phyloP scores from a whole-genome alignment of 2,329 filamentous ascomycete genomes.

The Epichloe coenophiala region DNA sequence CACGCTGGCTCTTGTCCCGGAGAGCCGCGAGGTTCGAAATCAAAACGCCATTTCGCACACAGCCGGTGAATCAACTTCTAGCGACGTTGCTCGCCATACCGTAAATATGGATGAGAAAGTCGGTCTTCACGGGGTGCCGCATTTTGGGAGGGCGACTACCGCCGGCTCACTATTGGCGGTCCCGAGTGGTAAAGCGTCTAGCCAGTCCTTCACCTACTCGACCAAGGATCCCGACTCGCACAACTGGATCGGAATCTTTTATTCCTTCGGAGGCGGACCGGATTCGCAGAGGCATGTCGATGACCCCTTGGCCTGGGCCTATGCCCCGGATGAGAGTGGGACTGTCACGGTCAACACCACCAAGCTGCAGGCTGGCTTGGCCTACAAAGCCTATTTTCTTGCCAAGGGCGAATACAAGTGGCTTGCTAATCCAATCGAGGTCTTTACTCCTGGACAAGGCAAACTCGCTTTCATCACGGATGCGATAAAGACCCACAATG shows the following conservation, averaged over 20 bases:
- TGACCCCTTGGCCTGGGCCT: slow-evolving; percentile 18
- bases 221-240: slow-evolving; percentile 12
- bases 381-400: slow-evolving; percentile 24
- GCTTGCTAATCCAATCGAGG: slow-evolving; percentile 20
- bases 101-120: background rate
- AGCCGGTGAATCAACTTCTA: background rate
- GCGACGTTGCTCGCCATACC: background rate
- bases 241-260: slow-evolving; percentile 27
- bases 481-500: slow-evolving; percentile 21
- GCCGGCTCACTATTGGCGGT: slow-evolving; percentile 1
- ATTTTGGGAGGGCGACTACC: background rate
- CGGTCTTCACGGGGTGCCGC: background rate
- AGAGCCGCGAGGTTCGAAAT: background rate
- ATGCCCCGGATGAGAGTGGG: slow-evolving; percentile 16
- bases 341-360: slow-evolving; percentile 13
- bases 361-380: slow-evolving; percentile 14
- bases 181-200: background rate
- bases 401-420: slow-evolving; percentile 22
- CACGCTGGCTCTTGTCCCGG: background rate
- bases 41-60: background rate
- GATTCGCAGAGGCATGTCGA: slow-evolving; percentile 16
- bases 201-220: slow-evolving; percentile 15
- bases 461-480: slow-evolving; percentile 17
- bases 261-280: slow-evolving; percentile 20
- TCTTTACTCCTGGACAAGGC: slow-evolving; percentile 13